Evolutionary conservation across 148 eudicot species (phyloP).

Genomic region (Vaccinium myrtillus): DNA sequence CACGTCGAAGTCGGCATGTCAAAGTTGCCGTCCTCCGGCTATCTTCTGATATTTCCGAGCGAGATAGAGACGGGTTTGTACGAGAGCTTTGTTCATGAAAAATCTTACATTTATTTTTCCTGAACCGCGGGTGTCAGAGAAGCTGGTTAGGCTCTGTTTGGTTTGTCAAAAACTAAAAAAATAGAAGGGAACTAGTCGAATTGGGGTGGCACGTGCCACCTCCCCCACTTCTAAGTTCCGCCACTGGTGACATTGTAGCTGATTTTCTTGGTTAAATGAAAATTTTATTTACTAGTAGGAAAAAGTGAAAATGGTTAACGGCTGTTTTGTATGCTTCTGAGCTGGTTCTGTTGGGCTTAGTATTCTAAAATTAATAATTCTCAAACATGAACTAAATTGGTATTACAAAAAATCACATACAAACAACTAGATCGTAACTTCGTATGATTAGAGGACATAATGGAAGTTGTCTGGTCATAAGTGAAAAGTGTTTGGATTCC

Average conservation of each 20-base stretch:
- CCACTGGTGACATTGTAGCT: neutral
- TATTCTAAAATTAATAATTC: neutral
- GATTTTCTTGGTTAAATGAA: neutral
- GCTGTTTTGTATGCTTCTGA: neutral
- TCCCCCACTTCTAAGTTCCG: no score
- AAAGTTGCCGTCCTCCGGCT: no score
- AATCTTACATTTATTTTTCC: no score
- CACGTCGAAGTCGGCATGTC: no score
- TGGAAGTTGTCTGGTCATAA: neutral
- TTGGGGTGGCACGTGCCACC: no score
- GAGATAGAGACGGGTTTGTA: no score
- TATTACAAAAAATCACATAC: neutral
- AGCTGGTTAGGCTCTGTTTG: no score
- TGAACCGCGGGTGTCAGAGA: no score
- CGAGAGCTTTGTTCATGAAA: no score
- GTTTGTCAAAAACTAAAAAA: no score
- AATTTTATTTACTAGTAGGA: neutral
- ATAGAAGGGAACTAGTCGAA: no score
- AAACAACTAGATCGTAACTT: neutral
- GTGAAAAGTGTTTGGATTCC: neutral
- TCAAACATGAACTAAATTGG: neutral
- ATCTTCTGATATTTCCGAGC: no score
- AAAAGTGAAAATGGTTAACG: neutral
- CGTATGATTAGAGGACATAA: neutral
- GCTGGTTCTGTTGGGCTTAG: constrained; percentile 1